These are phyloP conservation scores for Diplodia intermedia DNA, from an alignment of 2,329 filamentous ascomycete genomes.

Conservation along the genomic window DNA sequence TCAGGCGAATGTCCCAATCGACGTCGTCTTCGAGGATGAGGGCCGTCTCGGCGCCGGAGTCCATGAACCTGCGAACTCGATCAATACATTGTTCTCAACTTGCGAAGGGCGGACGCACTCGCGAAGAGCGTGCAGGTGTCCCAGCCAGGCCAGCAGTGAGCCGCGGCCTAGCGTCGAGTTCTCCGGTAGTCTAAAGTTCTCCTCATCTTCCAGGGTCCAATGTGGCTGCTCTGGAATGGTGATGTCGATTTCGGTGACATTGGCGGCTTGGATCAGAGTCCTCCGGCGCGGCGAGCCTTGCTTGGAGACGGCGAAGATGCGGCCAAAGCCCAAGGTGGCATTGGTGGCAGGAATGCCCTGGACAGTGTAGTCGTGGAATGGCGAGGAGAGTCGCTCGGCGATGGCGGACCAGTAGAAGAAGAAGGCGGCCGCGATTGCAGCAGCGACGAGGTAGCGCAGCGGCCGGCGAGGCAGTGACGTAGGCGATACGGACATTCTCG, in stretches of 20 bases:
- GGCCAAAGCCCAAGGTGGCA: conserved; percentile 50
- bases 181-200: conserved; percentile 46
- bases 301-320: conserved; percentile 52
- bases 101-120: conserved; percentile 40
- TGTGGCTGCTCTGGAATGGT: conserved; percentile 52
- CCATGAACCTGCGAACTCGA: conserved; percentile 47
- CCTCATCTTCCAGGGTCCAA: conserved; percentile 52
- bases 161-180: conserved; percentile 44
- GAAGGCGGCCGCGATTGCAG: conserved; percentile 16
- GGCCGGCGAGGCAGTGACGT: conserved; percentile 33
- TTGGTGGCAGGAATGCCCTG: conserved; percentile 40
- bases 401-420: conserved; percentile 30
- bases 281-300: conserved; percentile 49
- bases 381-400: conserved; percentile 14
- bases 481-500: conserved; percentile 32
- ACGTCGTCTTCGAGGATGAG: conserved; percentile 56
- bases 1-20: conserved; percentile 55
- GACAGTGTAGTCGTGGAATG: conserved; percentile 6
- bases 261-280: conserved; percentile 50
- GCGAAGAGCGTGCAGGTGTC: conserved; percentile 52
- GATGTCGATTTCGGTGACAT: conserved; percentile 52
- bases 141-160: conserved; percentile 54
- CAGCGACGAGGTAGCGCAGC: conserved; percentile 32
- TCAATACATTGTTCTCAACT: conserved; percentile 4
- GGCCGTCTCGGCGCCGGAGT: conserved; percentile 50